Conservation (phyloP, 495 filamentous ascomycete genomes). For the Neurospora sp. region DNA sequence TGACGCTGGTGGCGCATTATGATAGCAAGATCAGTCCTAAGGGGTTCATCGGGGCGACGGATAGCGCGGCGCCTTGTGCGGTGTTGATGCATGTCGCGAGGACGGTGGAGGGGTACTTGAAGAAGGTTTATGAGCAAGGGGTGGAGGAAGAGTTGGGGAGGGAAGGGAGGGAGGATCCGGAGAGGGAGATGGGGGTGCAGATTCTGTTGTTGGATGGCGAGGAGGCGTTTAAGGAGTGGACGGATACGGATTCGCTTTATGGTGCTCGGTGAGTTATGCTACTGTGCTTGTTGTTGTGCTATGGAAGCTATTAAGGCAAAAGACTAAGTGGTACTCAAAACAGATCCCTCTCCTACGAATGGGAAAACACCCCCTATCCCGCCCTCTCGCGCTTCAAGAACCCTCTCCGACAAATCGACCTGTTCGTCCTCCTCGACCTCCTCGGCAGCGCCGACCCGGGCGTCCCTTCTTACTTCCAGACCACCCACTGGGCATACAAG, state of each 20-base stretch:
- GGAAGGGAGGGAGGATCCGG: slow-evolving; percentile 15
- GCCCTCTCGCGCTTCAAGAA: slow-evolving; percentile 61
- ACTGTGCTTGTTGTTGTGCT: background rate
- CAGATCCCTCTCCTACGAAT: slow-evolving; percentile 61
- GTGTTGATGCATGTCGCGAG: slow-evolving; percentile 62
- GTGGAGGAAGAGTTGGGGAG: slow-evolving; percentile 23
- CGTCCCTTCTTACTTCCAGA: slow-evolving; percentile 70
- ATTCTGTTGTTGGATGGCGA: slow-evolving; percentile 83
- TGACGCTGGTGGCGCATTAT: slow-evolving; percentile 91
- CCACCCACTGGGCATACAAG: slow-evolving; percentile 85
- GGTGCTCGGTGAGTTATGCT: slow-evolving; percentile 49
- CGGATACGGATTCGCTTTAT: slow-evolving; percentile 66
- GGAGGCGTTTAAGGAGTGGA: slow-evolving; percentile 75
- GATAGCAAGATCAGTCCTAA: slow-evolving; percentile 65
- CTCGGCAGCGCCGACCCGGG: slow-evolving; percentile 56
- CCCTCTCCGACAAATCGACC: slow-evolving; percentile 59
- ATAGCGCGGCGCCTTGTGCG: slow-evolving; percentile 82
- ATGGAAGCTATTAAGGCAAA: background rate
- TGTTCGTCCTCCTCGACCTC: slow-evolving; percentile 85
- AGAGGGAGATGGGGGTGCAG: slow-evolving; percentile 58
- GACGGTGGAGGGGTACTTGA: slow-evolving; percentile 30
- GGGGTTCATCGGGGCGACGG: slow-evolving; percentile 81
- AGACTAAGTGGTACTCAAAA: background rate
- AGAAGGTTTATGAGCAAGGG: slow-evolving; percentile 26
- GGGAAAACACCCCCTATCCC: slow-evolving; percentile 60